These are phyloP conservation scores for Fennellomyces sp. DNA, from an alignment of 371 early-diverging fungal genomes.

Conservation along the genomic window DNA sequence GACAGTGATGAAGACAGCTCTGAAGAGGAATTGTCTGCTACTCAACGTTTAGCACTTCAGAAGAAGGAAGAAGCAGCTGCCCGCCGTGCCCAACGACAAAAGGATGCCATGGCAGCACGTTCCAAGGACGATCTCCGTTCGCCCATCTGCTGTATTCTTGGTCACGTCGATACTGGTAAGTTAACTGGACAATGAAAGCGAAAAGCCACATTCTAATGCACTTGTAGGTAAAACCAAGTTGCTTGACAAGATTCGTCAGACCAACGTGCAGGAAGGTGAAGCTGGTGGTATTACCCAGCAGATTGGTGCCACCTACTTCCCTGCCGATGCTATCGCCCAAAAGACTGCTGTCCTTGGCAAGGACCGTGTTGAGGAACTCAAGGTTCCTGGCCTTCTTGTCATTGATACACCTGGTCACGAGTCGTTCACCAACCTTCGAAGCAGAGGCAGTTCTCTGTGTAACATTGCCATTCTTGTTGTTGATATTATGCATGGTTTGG, in stretches of 20 bases:
- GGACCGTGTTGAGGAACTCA: slow-evolving; percentile 52
- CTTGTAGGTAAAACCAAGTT: slow-evolving; percentile 91
- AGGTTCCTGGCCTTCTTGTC: slow-evolving; percentile 97
- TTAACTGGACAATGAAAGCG: slow-evolving; percentile 13
- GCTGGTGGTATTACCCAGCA: slow-evolving; percentile 99
- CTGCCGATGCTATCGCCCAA: slow-evolving; percentile 89
- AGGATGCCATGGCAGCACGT: slow-evolving; percentile 84
- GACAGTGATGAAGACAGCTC: slow-evolving; percentile 54
- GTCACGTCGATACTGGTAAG: slow-evolving; percentile 99
- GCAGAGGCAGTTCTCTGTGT: slow-evolving; percentile 99
- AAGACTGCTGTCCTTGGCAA: slow-evolving; percentile 85
- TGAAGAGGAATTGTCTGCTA: slow-evolving; percentile 65
- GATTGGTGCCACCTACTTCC: slow-evolving; percentile 99
- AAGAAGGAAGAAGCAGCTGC: slow-evolving; percentile 84
- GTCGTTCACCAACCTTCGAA: slow-evolving; percentile 98
- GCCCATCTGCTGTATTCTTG: slow-evolving; percentile 99
- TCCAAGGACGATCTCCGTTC: slow-evolving; percentile 93
- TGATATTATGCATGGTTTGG: slow-evolving; percentile 99
- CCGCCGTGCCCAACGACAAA: slow-evolving; percentile 73
- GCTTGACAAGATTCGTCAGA: slow-evolving; percentile 99
- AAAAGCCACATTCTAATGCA: no score
- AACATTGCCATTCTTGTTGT: slow-evolving; percentile 99
- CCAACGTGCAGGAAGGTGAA: slow-evolving; percentile 99
- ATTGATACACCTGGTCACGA: slow-evolving; percentile 99
- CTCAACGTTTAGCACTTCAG: slow-evolving; percentile 63